A percentile compares a stretch with the other conserved stretches of the same genome.
Conservation (phyloP, 345 rosid species). For the Brassica rapa region DNA sequence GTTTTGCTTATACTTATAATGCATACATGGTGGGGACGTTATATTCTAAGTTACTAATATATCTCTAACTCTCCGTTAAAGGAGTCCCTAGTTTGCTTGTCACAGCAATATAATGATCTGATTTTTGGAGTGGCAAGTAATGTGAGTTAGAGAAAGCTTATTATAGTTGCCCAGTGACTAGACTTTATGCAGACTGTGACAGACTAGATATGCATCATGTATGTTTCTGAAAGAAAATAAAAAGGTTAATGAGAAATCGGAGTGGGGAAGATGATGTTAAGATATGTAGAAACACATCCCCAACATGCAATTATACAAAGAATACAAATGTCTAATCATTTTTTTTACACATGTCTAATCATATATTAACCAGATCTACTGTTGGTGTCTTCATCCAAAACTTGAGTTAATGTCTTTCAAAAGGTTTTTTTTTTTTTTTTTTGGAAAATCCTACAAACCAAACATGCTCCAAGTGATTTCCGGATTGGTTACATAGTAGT, state of each 20-base stretch:
- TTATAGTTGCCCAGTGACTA: no score
- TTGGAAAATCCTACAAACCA: background rate
- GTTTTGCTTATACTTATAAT: background rate
- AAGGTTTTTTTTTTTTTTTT: background rate
- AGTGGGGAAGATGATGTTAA: background rate
- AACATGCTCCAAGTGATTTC: constrained; percentile 13
- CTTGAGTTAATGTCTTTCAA: background rate
- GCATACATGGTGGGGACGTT: background rate
- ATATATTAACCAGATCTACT: constrained; percentile 11
- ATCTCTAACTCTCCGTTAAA: background rate
- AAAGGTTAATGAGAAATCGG: background rate
- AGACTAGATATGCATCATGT: no score
- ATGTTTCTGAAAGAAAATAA: background rate
- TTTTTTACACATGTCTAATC: background rate
- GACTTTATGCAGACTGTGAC: no score
- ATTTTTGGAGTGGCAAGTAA: background rate
- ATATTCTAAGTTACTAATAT: background rate
- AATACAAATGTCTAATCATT: no score
- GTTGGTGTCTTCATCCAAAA: constrained; percentile 14
- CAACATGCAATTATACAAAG: background rate
- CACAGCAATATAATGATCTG: no score
- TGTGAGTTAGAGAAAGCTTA: background rate
- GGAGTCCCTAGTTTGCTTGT: background rate
- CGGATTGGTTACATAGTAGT: background rate
- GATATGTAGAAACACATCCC: background rate